Evolutionary conservation across 768 basidiomycete genomes (phyloP).

Genomic region (Russula olivacea): DNA sequence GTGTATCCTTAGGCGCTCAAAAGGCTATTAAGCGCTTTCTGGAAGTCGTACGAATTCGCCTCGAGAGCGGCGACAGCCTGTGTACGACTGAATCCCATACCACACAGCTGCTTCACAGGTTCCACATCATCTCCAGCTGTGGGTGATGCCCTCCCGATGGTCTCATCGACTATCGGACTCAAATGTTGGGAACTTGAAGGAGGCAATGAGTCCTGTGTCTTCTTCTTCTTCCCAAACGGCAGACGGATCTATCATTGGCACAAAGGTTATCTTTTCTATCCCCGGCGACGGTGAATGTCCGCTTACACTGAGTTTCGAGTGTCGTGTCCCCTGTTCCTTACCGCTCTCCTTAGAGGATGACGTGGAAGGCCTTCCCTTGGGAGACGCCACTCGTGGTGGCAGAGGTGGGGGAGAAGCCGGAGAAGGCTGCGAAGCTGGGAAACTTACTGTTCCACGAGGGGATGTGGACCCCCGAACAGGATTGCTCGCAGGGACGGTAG

Average conservation of each 20-base stretch:
- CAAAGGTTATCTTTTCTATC: slow-evolving; percentile 15
- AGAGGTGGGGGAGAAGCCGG: slow-evolving; percentile 42
- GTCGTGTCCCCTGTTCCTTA: slow-evolving; percentile 46
- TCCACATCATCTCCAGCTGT: slow-evolving; percentile 67
- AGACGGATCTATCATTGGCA: slow-evolving; percentile 53
- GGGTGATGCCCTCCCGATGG: slow-evolving; percentile 38
- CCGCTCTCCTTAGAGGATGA: slow-evolving; percentile 44
- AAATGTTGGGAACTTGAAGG: slow-evolving; percentile 33
- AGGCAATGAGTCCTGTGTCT: slow-evolving; percentile 47
- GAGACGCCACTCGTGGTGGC: slow-evolving; percentile 48
- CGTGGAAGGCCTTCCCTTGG: slow-evolving; percentile 48
- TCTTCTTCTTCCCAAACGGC: slow-evolving; percentile 75
- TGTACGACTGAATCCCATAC: slow-evolving; percentile 85
- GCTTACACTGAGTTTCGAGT: slow-evolving; percentile 76
- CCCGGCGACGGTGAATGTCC: slow-evolving; percentile 5
- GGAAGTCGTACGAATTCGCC: slow-evolving; percentile 76
- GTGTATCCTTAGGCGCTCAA: slow-evolving; percentile 35
- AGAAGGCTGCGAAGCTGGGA: slow-evolving; percentile 28
- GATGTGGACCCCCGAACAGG: slow-evolving; percentile 33
- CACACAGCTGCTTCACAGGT: slow-evolving; percentile 69
- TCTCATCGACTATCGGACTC: slow-evolving; percentile 42
- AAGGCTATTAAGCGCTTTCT: slow-evolving; percentile 68
- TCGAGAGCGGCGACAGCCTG: slow-evolving; percentile 84
- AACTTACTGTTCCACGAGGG: slow-evolving; percentile 16
- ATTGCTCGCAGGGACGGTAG: slow-evolving; percentile 38